A percentile compares a stretch with the other conserved stretches of the same genome.
Evolutionary conservation across 768 basidiomycete genomes (phyloP).

Genomic region (Pleurotus djamor): DNA sequence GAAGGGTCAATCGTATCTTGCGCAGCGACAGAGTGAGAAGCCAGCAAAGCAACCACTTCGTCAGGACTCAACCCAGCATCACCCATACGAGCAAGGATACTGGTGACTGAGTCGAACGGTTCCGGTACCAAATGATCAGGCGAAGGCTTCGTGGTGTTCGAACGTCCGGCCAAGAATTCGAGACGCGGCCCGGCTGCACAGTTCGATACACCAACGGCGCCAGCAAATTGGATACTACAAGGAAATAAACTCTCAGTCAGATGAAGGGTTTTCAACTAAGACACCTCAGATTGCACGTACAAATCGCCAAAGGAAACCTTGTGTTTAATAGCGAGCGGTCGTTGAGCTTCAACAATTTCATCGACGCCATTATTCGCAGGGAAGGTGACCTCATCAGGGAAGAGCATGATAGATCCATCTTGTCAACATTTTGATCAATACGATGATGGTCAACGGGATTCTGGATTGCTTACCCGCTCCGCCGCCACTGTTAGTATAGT

Average conservation of each 20-base stretch:
- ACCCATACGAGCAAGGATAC: constrained; percentile 24
- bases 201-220: constrained; percentile 30
- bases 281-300: constrained; percentile 13
- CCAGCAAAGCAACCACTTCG: constrained; percentile 31
- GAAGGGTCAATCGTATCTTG: constrained; percentile 16
- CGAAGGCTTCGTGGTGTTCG: constrained; percentile 21
- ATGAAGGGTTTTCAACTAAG: neutral
- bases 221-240: constrained; percentile 29
- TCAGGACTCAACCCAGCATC: constrained; percentile 29
- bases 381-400: constrained; percentile 17
- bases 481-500: constrained; percentile 13
- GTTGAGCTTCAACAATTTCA: constrained; percentile 27
- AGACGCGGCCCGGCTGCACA: constrained; percentile 37
- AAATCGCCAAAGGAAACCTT: constrained; percentile 33
- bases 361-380: constrained; percentile 24
- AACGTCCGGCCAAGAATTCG: constrained; percentile 34
- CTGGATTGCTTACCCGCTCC: constrained; percentile 14
- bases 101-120: constrained; percentile 23
- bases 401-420: constrained; percentile 23
- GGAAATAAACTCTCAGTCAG: neutral
- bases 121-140: constrained; percentile 30
- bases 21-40: constrained; percentile 24
- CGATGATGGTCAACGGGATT: too few relatives aligned
- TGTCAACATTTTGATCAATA: neutral
- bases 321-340: constrained; percentile 23